A percentile compares a stretch with the other conserved stretches of the same genome.
phyloP scores from a whole-genome alignment of 768 basidiomycete genomes.

The Leccinum subgranulosum region DNA sequence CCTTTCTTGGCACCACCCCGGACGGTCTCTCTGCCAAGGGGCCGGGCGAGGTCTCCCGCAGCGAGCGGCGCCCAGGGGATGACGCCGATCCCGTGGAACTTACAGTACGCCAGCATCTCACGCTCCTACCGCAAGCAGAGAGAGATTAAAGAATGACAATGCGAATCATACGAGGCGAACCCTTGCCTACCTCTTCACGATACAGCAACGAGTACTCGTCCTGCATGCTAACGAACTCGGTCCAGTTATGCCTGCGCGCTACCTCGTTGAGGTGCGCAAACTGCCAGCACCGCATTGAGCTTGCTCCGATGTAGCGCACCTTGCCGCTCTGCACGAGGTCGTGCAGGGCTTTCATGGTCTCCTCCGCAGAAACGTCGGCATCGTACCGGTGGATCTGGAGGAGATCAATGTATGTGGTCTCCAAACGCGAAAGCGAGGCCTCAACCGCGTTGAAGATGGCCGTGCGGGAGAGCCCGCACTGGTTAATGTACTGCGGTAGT shows the following conservation, averaged over 20 bases:
- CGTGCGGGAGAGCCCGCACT: conserved; percentile 32
- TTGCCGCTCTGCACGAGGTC: conserved; percentile 48
- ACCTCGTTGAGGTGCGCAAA: conserved; percentile 42
- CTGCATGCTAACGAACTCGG: conserved; percentile 56
- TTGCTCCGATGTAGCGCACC: conserved; percentile 50
- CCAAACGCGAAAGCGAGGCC: conserved; percentile 35
- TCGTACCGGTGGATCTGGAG: conserved; percentile 48
- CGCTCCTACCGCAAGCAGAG: conserved; percentile 32
- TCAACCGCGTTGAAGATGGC: conserved; percentile 39
- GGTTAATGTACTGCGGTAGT: conserved; percentile 27
- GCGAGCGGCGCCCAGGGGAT: too few relatives aligned
- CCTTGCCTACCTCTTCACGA: conserved; percentile 38
- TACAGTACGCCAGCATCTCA: conserved; percentile 5
- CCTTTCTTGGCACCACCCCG: too few relatives aligned
- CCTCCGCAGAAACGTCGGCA: conserved; percentile 33
- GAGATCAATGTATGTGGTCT: conserved; percentile 38
- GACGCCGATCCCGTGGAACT: too few relatives aligned
- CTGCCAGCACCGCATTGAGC: conserved; percentile 45
- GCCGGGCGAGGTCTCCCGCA: too few relatives aligned
- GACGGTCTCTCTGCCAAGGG: too few relatives aligned
- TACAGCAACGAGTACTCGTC: conserved; percentile 51
- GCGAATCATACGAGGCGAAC: too few relatives aligned
- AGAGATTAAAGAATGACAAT: neutral
- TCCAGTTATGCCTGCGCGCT: conserved; percentile 45
- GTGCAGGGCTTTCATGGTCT: conserved; percentile 50